Conservation (phyloP, 2,329 filamentous ascomycete species). For the Ceratocystis colombiana region DNA sequence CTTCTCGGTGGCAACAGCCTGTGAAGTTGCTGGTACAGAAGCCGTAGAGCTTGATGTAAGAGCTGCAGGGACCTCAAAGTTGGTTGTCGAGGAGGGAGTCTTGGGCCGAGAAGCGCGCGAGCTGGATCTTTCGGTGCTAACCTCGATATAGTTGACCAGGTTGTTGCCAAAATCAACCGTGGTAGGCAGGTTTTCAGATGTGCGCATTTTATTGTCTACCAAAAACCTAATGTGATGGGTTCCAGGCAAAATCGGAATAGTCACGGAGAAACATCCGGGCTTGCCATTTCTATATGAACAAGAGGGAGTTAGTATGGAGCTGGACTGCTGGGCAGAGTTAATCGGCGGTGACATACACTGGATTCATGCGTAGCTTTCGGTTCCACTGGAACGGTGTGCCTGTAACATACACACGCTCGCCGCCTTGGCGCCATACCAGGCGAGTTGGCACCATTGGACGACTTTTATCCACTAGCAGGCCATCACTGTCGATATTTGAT, state of each 20-base stretch:
- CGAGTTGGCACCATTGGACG: conserved; percentile 70
- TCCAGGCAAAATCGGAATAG: conserved; percentile 75
- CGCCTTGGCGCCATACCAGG: conserved; percentile 74
- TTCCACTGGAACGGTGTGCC: conserved; percentile 98
- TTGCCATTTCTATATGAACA: conserved; percentile 39
- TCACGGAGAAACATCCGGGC: conserved; percentile 60
- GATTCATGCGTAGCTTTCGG: conserved; percentile 78
- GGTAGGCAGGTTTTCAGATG: conserved; percentile 75
- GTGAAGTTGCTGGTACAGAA: conserved; percentile 25
- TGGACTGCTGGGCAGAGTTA: neutral
- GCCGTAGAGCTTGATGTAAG: conserved; percentile 26
- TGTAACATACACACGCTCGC: conserved; percentile 89
- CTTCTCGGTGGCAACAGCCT: conserved; percentile 28
- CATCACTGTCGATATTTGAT: conserved; percentile 61
- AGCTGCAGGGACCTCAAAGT: conserved; percentile 30
- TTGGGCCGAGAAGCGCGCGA: conserved; percentile 31
- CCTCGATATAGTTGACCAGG: conserved; percentile 95
- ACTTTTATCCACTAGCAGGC: conserved; percentile 63
- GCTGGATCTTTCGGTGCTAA: conserved; percentile 55
- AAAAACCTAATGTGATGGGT: conserved; percentile 96
- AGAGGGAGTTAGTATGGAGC: conserved; percentile 19
- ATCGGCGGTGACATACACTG: conserved; percentile 55
- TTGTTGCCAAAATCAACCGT: conserved; percentile 98
- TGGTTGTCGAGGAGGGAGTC: conserved; percentile 17
- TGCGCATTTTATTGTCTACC: conserved; percentile 87